A percentile compares a stretch with the other conserved stretches of the same genome.
Evolutionary conservation across 352 stramenopile species (phyloP).

Genomic region (Pythium plurisporium): DNA sequence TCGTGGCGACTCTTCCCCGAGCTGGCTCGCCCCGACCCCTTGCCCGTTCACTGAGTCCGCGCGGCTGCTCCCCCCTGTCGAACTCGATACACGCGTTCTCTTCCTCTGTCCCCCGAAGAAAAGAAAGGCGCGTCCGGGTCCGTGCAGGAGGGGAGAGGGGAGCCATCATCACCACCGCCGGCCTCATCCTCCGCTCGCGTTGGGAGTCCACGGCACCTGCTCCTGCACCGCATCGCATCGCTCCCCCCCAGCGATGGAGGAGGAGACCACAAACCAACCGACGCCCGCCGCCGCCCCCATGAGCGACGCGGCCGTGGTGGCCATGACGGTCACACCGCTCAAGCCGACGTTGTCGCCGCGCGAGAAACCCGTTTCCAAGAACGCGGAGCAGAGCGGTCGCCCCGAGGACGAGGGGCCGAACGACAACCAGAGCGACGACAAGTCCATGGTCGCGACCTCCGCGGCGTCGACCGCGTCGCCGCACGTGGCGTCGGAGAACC

Average conservation of each 20-base stretch:
- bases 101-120: not conserved
- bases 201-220: too few species aligned
- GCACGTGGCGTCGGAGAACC: too few species aligned
- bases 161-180: constrained; percentile 2
- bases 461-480: not conserved
- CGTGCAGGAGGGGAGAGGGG: not conserved
- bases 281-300: not conserved
- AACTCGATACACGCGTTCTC: not conserved
- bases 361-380: not conserved
- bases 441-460: not conserved
- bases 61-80: not conserved
- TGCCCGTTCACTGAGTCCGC: not conserved
- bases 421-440: constrained; percentile 3
- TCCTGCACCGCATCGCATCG: not conserved
- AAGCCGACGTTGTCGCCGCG: constrained; percentile 1
- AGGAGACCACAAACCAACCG: constrained; percentile 4
- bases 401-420: not conserved
- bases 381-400: not conserved
- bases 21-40: constrained; percentile 5
- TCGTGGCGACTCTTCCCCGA: too few species aligned
- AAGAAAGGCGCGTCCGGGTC: not conserved
- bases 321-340: constrained; percentile 4
- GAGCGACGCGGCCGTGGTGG: not conserved
- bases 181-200: not conserved
- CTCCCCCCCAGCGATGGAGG: not conserved